These are phyloP conservation scores for Thielaviopsis euricoi DNA, from an alignment of 2,329 filamentous ascomycete genomes.

Conservation along the genomic window DNA sequence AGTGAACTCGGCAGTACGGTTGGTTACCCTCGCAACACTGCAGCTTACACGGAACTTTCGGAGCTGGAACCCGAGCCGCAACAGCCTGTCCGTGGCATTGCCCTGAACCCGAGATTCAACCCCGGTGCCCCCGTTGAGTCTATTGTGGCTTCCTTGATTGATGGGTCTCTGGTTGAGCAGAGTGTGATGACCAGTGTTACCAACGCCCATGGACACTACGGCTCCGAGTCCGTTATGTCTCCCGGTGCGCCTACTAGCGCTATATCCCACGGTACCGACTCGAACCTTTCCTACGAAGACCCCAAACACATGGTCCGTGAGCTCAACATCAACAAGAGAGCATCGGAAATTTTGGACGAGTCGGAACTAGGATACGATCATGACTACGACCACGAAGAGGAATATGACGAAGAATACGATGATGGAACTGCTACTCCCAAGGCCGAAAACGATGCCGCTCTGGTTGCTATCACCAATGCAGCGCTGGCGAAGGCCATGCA, in stretches of 20 bases:
- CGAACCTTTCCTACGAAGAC: conserved; percentile 22
- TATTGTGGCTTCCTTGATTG: conserved; percentile 69
- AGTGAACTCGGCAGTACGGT: conserved; percentile 8
- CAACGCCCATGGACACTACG: conserved; percentile 4
- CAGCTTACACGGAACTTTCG: conserved; percentile 34
- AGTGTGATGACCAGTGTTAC: conserved; percentile 46
- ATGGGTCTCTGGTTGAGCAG: conserved; percentile 52
- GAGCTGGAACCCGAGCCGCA: conserved; percentile 46
- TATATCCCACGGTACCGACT: conserved; percentile 20
- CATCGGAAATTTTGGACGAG: conserved; percentile 4
- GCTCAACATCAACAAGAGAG: conserved; percentile 8
- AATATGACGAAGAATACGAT: neutral
- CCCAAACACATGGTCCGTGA: conserved; percentile 5
- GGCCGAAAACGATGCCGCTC: conserved; percentile 26
- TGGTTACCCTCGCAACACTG: conserved; percentile 33
- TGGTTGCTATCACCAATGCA: conserved; percentile 36
- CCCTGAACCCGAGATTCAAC: conserved; percentile 60
- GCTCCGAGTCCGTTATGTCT: conserved; percentile 8
- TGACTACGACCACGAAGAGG: neutral
- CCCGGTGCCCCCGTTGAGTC: conserved; percentile 67
- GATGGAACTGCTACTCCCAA: conserved; percentile 29
- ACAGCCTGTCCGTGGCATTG: conserved; percentile 54
- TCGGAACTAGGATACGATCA: neutral
- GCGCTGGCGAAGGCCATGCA: conserved; percentile 37
- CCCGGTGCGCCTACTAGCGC: conserved; percentile 12